Evolutionary conservation across 495 filamentous ascomycete genomes (phyloP).

Genomic region (Aspergillus kassunensis): DNA sequence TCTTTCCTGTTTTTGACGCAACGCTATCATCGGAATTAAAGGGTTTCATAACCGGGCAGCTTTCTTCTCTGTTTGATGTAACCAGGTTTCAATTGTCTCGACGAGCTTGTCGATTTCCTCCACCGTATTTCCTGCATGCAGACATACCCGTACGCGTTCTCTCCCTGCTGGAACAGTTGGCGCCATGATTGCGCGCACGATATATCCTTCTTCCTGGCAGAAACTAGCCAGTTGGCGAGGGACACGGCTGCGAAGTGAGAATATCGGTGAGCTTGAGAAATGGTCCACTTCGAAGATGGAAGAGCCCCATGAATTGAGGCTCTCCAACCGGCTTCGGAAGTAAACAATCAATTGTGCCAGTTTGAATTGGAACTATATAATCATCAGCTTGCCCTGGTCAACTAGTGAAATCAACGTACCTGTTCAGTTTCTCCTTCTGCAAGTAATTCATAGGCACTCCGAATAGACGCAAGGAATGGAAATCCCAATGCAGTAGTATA

Average conservation of each 20-base stretch:
- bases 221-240: constrained; percentile 28
- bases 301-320: constrained; percentile 25
- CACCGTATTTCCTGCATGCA: constrained; percentile 48
- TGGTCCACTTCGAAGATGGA: constrained; percentile 35
- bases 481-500: constrained; percentile 49
- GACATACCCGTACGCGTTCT: constrained; percentile 46
- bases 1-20: no score
- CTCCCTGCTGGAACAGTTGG: constrained; percentile 46
- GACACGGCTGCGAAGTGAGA: constrained; percentile 40
- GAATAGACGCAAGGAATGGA: constrained; percentile 45
- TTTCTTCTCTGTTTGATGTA: constrained; percentile 22
- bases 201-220: constrained; percentile 33
- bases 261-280: constrained; percentile 41
- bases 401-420: constrained; percentile 20
- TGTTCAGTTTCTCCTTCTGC: constrained; percentile 35
- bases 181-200: constrained; percentile 46
- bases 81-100: constrained; percentile 37
- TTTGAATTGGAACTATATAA: constrained; percentile 30
- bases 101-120: constrained; percentile 43
- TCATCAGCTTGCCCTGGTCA: not conserved
- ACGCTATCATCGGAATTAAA: no score
- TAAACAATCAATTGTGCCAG: constrained; percentile 37
- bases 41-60: constrained; percentile 7
- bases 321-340: constrained; percentile 29
- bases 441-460: constrained; percentile 42